These are phyloP conservation scores for Polyplosphaeria fusca DNA, from an alignment of 495 filamentous ascomycete species.

Conservation along the genomic window DNA sequence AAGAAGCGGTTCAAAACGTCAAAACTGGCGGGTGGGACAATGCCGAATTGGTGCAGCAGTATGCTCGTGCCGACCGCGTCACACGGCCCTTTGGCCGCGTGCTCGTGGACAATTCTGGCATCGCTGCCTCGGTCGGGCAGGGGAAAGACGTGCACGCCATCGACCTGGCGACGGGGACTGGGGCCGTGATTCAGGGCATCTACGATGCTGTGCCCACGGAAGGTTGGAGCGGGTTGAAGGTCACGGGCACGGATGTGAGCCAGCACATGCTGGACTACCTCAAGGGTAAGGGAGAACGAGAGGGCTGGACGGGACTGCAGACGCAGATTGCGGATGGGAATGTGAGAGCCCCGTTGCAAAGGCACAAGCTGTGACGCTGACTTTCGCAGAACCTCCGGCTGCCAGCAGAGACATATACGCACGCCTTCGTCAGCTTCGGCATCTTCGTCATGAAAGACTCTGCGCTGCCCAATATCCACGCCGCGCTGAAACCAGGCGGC, in stretches of 20 bases:
- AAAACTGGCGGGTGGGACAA: neutral
- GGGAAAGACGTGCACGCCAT: conserved; percentile 1
- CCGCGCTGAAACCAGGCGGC: neutral
- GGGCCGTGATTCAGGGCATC: conserved; percentile 1
- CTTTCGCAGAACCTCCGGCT: neutral
- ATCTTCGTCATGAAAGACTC: conserved; percentile 8
- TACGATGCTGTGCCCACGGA: conserved; percentile 1
- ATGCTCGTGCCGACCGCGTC: conserved; percentile 6
- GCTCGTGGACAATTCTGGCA: conserved; percentile 1
- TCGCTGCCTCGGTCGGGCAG: neutral
- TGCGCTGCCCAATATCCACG: neutral
- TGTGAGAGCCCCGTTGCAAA: neutral
- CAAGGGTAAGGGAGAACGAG: neutral
- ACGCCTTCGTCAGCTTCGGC: conserved; percentile 25
- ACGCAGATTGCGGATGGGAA: conserved; percentile 6
- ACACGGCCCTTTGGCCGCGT: conserved; percentile 5
- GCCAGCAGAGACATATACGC: conserved; percentile 5
- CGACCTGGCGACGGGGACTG: conserved; percentile 20
- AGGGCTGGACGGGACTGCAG: conserved; percentile 11
- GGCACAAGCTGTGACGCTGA: neutral
- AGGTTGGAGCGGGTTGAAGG: conserved; percentile 4
- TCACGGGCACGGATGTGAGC: conserved; percentile 7
- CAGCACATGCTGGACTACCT: conserved; percentile 9
- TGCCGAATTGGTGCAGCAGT: neutral
- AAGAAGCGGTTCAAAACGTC: too few relatives aligned